Percentiles rank a stretch among this genome's conserved stretches.
These are phyloP conservation scores for Lathyrus tuberosus DNA, from an alignment of 306 rosid species.

Conservation along the genomic window DNA sequence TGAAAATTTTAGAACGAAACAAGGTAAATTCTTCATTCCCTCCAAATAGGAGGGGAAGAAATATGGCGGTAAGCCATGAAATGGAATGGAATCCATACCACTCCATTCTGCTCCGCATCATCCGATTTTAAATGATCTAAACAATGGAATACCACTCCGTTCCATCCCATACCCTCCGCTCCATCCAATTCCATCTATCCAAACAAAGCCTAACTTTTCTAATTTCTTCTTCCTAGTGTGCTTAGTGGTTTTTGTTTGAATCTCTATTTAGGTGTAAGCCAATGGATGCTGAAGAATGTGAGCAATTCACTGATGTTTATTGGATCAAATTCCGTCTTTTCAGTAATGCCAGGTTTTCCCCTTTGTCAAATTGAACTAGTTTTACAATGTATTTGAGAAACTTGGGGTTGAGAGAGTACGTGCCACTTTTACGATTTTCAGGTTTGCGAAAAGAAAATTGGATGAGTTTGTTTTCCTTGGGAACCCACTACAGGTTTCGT, in stretches of 20 bases:
- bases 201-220: neutral
- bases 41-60: no score
- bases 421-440: conserved; percentile 35
- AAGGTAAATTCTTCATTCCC: no score
- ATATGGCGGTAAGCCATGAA: no score
- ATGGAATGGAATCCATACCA: no score
- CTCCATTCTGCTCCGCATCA: no score
- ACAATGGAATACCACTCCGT: no score
- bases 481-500: conserved; percentile 67
- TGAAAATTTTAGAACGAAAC: no score
- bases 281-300: conserved; percentile 93
- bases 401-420: conserved; percentile 29
- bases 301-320: conserved; percentile 81
- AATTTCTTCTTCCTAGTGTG: neutral
- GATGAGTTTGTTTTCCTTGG: conserved; percentile 85
- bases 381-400: conserved; percentile 26
- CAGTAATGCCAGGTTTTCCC: conserved; percentile 76
- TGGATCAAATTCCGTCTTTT: conserved; percentile 75
- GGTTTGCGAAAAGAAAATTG: conserved; percentile 90
- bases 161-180: no score
- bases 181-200: no score
- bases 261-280: conserved; percentile 66
- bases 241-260: conserved; percentile 4
- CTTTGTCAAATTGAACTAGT: conserved; percentile 4
- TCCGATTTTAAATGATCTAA: no score